Conservation (phyloP, 2,329 filamentous ascomycete genomes). For the Epichloe sibirici region DNA sequence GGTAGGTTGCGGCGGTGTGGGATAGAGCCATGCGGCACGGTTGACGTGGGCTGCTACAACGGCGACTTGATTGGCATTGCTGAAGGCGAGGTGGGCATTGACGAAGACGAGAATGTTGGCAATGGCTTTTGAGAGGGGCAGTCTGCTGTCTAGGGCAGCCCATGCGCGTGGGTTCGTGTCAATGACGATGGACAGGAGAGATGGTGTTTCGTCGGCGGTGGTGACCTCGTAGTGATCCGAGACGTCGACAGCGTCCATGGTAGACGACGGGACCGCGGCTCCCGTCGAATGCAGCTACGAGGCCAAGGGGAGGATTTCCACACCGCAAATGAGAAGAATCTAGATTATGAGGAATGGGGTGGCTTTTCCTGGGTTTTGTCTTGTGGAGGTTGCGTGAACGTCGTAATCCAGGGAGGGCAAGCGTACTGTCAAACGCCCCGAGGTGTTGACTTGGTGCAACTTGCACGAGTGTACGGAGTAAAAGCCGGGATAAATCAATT, state of each 20-base stretch:
- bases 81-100: slow-evolving; percentile 90
- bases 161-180: slow-evolving; percentile 96
- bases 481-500: no score
- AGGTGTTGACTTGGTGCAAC: neutral
- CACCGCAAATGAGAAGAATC: no score
- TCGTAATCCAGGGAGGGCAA: no score
- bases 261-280: slow-evolving; percentile 10
- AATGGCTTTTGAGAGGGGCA: slow-evolving; percentile 73
- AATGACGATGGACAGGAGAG: slow-evolving; percentile 79
- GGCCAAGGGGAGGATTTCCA: slow-evolving; percentile 10
- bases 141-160: slow-evolving; percentile 60
- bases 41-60: slow-evolving; percentile 83
- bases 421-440: neutral
- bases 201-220: slow-evolving; percentile 50
- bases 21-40: slow-evolving; percentile 83
- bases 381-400: no score
- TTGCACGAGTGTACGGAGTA: neutral
- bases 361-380: no score
- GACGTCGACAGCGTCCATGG: slow-evolving; percentile 43
- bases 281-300: slow-evolving; percentile 20
- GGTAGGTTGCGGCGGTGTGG: slow-evolving; percentile 29
- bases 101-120: slow-evolving; percentile 89
- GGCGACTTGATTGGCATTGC: slow-evolving; percentile 85
- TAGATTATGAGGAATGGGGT: no score
- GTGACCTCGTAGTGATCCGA: slow-evolving; percentile 49